Percentiles rank a stretch among this genome's conserved stretches.
Conservation (phyloP, 257 asterid genomes). For the Verbena officinalis region DNA sequence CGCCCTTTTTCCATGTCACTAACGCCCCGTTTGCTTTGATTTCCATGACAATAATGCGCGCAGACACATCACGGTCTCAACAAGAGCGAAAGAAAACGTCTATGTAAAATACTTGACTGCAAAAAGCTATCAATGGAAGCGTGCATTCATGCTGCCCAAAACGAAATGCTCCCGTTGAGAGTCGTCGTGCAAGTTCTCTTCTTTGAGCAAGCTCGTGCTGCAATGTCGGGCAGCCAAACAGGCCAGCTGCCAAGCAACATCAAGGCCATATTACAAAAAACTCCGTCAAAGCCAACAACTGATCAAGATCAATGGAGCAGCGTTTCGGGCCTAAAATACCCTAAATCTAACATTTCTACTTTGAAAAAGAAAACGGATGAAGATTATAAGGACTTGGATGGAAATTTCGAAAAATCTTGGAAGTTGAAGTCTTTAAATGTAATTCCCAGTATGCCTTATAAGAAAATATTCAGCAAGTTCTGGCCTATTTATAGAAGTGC, state of each 20-base stretch:
- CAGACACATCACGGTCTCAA: slow-evolving; percentile 82
- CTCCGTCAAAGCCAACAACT: slow-evolving; percentile 37
- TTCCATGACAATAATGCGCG: not conserved
- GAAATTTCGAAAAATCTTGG: slow-evolving; percentile 32
- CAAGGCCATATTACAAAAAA: slow-evolving; percentile 55
- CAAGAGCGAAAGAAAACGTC: slow-evolving; percentile 75
- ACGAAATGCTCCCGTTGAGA: slow-evolving; percentile 83
- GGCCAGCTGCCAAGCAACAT: slow-evolving; percentile 63
- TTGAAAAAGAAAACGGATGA: slow-evolving; percentile 86
- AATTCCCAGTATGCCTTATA: slow-evolving; percentile 60
- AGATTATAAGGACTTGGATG: slow-evolving; percentile 49
- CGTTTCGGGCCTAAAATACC: slow-evolving; percentile 60
- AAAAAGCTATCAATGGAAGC: slow-evolving; percentile 77
- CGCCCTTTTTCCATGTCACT: too few relatives aligned
- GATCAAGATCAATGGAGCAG: slow-evolving; percentile 83
- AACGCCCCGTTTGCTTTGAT: too few relatives aligned
- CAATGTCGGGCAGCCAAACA: slow-evolving; percentile 57
- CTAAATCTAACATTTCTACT: slow-evolving; percentile 63
- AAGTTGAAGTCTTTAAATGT: slow-evolving; percentile 43
- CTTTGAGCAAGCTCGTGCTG: slow-evolving; percentile 82
- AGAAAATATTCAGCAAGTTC: slow-evolving; percentile 70
- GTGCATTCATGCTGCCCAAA: slow-evolving; percentile 92
- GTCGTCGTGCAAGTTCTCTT: slow-evolving; percentile 93
- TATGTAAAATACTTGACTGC: slow-evolving; percentile 80
- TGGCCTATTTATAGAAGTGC: slow-evolving; percentile 69